A percentile compares a stretch with the other conserved stretches of the same genome.
phyloP scores from a whole-genome alignment of 106 monocot genomes.

The Acorus calamus region DNA sequence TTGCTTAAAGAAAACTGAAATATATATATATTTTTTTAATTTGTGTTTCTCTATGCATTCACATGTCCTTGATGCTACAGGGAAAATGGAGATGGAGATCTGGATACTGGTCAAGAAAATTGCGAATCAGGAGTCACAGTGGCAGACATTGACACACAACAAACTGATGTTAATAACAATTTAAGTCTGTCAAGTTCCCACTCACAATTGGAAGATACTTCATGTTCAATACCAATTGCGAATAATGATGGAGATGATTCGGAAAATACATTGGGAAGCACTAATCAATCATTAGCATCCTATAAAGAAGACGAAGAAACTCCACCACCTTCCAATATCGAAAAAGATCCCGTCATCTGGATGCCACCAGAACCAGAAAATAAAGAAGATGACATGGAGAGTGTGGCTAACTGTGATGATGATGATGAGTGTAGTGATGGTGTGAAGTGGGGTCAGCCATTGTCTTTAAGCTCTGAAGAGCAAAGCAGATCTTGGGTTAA shows the following conservation, averaged over 20 bases:
- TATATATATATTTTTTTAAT: no score
- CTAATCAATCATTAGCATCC: slow-evolving; percentile 6
- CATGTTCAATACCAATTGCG: neutral
- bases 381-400: slow-evolving; percentile 35
- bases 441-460: slow-evolving; percentile 41
- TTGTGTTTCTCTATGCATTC: no score
- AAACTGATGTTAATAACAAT: slow-evolving; percentile 4
- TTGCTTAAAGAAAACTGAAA: no score
- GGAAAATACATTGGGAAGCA: slow-evolving; percentile 9
- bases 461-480: slow-evolving; percentile 30
- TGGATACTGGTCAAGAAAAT: slow-evolving; percentile 13
- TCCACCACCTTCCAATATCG: neutral
- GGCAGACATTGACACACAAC: slow-evolving; percentile 4
- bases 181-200: neutral
- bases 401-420: slow-evolving; percentile 48
- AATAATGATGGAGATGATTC: slow-evolving; percentile 24
- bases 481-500: slow-evolving; percentile 17
- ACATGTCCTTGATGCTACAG: slow-evolving; percentile 4
- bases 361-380: slow-evolving; percentile 72
- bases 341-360: slow-evolving; percentile 46
- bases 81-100: slow-evolving; percentile 11
- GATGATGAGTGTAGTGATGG: slow-evolving; percentile 62
- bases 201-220: slow-evolving; percentile 1
- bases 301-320: no score
- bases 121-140: neutral